Evolutionary conservation across 495 filamentous ascomycete genomes (phyloP), one percentile per base, ranked within the genome.

Genomic region (Bryoglossum gracile): DNA sequence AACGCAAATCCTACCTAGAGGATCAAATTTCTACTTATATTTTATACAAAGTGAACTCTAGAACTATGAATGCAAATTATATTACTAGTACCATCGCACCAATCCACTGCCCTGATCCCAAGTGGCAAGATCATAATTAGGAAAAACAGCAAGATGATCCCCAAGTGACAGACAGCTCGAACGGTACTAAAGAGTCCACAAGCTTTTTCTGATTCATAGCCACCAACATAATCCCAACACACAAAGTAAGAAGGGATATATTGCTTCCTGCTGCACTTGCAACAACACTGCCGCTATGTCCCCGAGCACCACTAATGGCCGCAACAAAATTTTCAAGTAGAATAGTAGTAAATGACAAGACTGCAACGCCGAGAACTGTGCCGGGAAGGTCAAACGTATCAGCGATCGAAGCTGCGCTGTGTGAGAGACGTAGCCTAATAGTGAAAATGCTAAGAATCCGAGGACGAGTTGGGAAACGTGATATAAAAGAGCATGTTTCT

Each of bases 321-420:
- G 74, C 65, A 14, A 78, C 54, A 18, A 79, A 64, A 48, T 79
- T 80, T 58, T 78, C 76, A 1, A 76, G 76, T 1, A 80, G 54
- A 0, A 76, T 80, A 0, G 76, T 78, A 14, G 76, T 75, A 41
- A 80, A 67, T 0, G 78, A 67, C 1, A 82, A 59, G 11, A 82
- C 64, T 0, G 68, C 72, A 21, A 78, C 58, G 28, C 78, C 77
- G 17, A 82, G 61, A 10, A 78, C 54, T 0, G 65, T 65, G 32
- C 63, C 69, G 1, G 75, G 75, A 0, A 76, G 54, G 30, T 60
- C 47, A 1, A 77, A 53, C 17, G 57, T 60, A 34, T 68, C 62
- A 3, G 63, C 64, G 24, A 76, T 61, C 14, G 60, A 51, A 13
- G 51, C 55, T 5, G 70, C 66, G 30, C 62, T 66, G 43, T 69